Conservation (phyloP, 169 alveolate genomes). For the Eimeria zaria region DNA sequence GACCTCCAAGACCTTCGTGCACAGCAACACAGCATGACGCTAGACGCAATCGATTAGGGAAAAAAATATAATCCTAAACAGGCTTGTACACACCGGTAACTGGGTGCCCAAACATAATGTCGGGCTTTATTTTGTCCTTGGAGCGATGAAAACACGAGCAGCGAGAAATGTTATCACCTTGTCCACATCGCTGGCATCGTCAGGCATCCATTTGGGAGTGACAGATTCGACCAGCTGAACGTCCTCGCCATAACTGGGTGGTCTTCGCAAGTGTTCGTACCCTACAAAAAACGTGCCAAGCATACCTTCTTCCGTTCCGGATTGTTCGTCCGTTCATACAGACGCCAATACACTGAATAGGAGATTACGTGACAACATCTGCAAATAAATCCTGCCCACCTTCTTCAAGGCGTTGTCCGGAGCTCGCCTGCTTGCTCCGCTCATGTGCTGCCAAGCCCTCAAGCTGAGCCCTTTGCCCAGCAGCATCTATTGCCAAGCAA, state of each 20-base stretch:
- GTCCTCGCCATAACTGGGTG: constrained; percentile 60
- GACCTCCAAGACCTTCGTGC: constrained; percentile 59
- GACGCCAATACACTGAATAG: neutral
- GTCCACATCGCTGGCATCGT: constrained; percentile 59
- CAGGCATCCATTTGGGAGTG: constrained; percentile 76
- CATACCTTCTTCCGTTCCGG: too few relatives aligned
- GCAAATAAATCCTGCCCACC: neutral
- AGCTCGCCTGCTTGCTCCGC: constrained; percentile 29
- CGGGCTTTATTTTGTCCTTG: too few relatives aligned
- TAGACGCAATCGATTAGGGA: neutral
- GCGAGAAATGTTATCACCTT: neutral
- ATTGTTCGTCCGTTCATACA: neutral
- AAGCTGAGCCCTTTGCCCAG: constrained; percentile 79
- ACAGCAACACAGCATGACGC: neutral
- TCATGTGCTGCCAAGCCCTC: constrained; percentile 83
- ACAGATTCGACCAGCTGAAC: constrained; percentile 25
- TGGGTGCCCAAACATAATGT: neutral
- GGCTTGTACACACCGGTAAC: neutral
- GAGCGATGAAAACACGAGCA: neutral
- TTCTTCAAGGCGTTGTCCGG: constrained; percentile 40
- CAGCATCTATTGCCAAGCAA: constrained; percentile 82
- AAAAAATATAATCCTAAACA: neutral
- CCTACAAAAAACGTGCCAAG: constrained; percentile 14
- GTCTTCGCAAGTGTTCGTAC: constrained; percentile 46
- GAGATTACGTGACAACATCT: neutral